These are phyloP conservation scores for Neoascochyta sp. DNA, from an alignment of 2,329 filamentous ascomycete species.

Conservation along the genomic window DNA sequence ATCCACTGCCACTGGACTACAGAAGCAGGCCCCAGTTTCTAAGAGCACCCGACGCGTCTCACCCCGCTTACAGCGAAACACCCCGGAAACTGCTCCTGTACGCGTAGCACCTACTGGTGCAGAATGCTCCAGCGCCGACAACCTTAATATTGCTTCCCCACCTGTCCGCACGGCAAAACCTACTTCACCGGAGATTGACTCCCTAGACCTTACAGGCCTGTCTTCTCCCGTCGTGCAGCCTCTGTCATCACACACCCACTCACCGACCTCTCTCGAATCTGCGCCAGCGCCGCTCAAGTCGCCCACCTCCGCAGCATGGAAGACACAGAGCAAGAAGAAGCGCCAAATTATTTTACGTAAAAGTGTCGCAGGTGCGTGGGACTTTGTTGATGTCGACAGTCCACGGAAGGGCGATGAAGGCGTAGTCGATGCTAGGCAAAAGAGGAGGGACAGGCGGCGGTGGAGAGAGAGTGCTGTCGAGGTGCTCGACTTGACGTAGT, in stretches of 20 bases:
- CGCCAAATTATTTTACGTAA: constrained; percentile 28
- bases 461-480: constrained; percentile 39
- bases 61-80: constrained; percentile 10
- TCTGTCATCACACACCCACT: constrained; percentile 8
- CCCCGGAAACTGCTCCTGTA: background rate
- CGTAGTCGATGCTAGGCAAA: constrained; percentile 8
- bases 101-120: background rate
- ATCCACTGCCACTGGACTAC: constrained; percentile 4
- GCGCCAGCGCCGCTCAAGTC: constrained; percentile 1
- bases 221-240: constrained; percentile 10
- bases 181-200: constrained; percentile 13
- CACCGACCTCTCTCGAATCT: constrained; percentile 12
- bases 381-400: constrained; percentile 26
- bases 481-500: constrained; percentile 34
- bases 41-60: constrained; percentile 18
- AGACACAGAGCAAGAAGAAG: constrained; percentile 28
- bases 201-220: constrained; percentile 20
- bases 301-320: constrained; percentile 28
- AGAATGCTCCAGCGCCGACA: constrained; percentile 10
- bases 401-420: constrained; percentile 5
- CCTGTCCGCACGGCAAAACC: background rate
- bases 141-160: constrained; percentile 23
- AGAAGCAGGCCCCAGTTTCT: constrained; percentile 1
- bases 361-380: constrained; percentile 34
- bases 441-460: constrained; percentile 25